These are phyloP conservation scores for Mycosarcoma maydis DNA, from an alignment of 1,284 basidiomycete species.

Conservation along the genomic window DNA sequence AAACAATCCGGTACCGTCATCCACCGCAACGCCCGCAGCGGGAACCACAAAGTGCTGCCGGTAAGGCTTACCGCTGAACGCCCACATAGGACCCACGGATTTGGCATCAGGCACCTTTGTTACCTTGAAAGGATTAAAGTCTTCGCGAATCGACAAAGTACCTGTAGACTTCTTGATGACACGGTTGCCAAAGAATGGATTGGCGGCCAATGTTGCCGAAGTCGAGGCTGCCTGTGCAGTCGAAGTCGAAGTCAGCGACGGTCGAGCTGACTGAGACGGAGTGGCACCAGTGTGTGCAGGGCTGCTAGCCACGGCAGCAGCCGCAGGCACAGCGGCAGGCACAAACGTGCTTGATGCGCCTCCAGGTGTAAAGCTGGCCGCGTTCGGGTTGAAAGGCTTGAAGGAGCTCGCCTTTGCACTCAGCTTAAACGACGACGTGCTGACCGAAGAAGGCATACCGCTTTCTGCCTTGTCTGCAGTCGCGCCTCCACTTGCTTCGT, in stretches of 20 bases:
- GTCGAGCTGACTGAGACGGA: constrained; percentile 34
- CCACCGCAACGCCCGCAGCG: constrained; percentile 22
- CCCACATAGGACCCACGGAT: constrained; percentile 80
- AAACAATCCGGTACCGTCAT: constrained; percentile 36
- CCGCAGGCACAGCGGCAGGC: constrained; percentile 3
- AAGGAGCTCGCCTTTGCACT: constrained; percentile 81
- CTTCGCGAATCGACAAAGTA: constrained; percentile 83
- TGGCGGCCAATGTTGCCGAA: constrained; percentile 68
- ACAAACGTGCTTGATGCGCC: constrained; percentile 33
- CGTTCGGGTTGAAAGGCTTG: constrained; percentile 72
- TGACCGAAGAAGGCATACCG: constrained; percentile 26
- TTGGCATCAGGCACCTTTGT: constrained; percentile 80
- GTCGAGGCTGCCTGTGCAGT: constrained; percentile 29
- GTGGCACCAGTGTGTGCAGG: constrained; percentile 22
- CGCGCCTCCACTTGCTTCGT: constrained; percentile 12
- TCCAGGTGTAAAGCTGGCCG: constrained; percentile 70
- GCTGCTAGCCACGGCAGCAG: constrained; percentile 13
- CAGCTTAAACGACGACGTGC: constrained; percentile 76
- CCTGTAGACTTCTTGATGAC: constrained; percentile 75
- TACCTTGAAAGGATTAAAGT: constrained; percentile 93
- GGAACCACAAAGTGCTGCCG: constrained; percentile 73
- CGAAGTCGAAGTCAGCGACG: constrained; percentile 68
- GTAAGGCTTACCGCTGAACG: constrained; percentile 86
- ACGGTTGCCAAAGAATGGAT: constrained; percentile 87
- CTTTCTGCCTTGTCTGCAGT: constrained; percentile 22